These are phyloP conservation scores for Colletotrichum musae DNA, from an alignment of 2,329 filamentous ascomycete genomes.

Conservation along the genomic window DNA sequence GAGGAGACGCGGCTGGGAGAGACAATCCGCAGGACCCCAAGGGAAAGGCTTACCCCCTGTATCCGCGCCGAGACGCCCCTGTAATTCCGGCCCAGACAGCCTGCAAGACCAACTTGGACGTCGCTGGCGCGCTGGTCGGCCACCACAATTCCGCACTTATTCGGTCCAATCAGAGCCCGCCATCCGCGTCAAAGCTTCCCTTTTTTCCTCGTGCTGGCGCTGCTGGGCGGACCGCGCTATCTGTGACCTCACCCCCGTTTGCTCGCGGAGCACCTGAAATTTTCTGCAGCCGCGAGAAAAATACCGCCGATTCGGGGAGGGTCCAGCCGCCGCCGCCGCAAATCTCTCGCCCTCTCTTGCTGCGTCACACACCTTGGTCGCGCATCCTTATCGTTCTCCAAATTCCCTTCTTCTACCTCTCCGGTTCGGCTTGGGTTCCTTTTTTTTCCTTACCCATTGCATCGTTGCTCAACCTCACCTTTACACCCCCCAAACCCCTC, in stretches of 20 bases:
- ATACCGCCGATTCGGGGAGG: conserved; percentile 38
- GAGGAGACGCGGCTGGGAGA: conserved; percentile 21
- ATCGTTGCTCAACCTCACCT: conserved; percentile 31
- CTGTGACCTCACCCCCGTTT: conserved; percentile 40
- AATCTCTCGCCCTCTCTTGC: conserved; percentile 31
- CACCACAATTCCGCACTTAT: conserved; percentile 10
- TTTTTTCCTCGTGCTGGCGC: too few species aligned
- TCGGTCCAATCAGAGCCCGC: conserved; percentile 23
- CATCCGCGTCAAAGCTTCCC: conserved; percentile 22
- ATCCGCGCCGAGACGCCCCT: conserved; percentile 14
- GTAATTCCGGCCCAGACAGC: conserved; percentile 25
- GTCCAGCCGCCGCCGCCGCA: conserved; percentile 37
- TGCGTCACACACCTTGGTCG: conserved; percentile 36
- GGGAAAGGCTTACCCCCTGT: conserved; percentile 13
- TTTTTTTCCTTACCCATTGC: conserved; percentile 24
- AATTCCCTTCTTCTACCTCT: conserved; percentile 29
- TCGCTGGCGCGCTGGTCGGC: conserved; percentile 6
- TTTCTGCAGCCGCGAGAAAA: conserved; percentile 36
- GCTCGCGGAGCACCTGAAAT: conserved; percentile 34
- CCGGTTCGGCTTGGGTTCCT: background rate
- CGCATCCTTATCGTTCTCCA: conserved; percentile 39
- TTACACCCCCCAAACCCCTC: conserved; percentile 11
- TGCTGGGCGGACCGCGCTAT: conserved; percentile 33
- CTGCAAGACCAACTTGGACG: conserved; percentile 11
- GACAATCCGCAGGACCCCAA: background rate